These are phyloP conservation scores for Sarocladium strictum DNA, from an alignment of 2,329 filamentous ascomycete species.

Conservation along the genomic window DNA sequence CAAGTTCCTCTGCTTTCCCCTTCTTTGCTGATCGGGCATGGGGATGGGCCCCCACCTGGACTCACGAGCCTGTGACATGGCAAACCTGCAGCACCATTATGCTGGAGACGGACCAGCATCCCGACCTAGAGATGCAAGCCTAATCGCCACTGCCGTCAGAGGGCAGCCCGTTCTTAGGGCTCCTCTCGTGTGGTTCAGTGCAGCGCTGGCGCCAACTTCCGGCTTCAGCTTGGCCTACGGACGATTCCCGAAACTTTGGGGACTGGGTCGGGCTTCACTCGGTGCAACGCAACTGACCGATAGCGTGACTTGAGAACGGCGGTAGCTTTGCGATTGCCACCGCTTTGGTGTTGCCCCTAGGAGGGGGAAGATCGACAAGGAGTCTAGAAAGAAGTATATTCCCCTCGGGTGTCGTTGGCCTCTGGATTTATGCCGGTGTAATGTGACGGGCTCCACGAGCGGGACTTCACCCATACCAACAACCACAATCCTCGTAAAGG, in stretches of 20 bases:
- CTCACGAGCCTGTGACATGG: too few relatives aligned
- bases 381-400: not conserved
- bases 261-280: not conserved
- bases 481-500: not conserved
- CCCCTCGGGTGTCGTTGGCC: not conserved
- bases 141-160: too few relatives aligned
- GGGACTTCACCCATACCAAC: not conserved
- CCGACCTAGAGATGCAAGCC: too few relatives aligned
- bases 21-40: too few relatives aligned
- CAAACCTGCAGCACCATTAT: too few relatives aligned
- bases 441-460: not conserved
- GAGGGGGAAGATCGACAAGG: not conserved
- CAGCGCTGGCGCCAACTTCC: not conserved
- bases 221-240: not conserved
- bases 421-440: not conserved
- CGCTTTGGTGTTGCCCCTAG: not conserved
- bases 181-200: too few relatives aligned
- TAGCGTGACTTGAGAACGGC: too few relatives aligned
- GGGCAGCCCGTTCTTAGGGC: too few relatives aligned
- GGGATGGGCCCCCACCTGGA: too few relatives aligned
- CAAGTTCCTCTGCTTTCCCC: too few relatives aligned
- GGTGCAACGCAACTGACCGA: not conserved
- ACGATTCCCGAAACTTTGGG: conserved; percentile 1
- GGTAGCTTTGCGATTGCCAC: not conserved
- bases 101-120: too few relatives aligned